A percentile compares a stretch with the other conserved stretches of the same genome.
Conservation (phyloP, 371 early-diverging fungal species). For the Syncephalis plumigaleata region DNA sequence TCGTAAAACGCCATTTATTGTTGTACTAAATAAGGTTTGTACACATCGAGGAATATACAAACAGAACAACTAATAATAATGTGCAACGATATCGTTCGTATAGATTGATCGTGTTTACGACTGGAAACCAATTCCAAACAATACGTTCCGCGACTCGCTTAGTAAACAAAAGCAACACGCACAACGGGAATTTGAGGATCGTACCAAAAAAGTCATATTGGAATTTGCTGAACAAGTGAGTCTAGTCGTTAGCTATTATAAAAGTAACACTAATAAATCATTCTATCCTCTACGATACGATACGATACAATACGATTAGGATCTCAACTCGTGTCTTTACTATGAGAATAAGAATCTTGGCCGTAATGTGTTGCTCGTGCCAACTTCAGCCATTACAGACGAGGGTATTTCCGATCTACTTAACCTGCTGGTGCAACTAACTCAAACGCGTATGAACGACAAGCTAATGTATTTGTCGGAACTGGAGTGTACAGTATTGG, state of each 20-base stretch:
- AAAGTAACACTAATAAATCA: background rate
- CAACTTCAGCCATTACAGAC: conserved; percentile 98
- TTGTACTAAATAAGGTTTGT: conserved; percentile 89
- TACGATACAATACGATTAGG: no score
- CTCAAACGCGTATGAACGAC: conserved; percentile 91
- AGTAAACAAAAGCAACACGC: conserved; percentile 62
- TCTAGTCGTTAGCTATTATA: no score
- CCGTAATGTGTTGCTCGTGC: conserved; percentile 94
- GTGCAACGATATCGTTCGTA: background rate
- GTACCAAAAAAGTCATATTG: conserved; percentile 62
- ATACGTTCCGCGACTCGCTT: conserved; percentile 66
- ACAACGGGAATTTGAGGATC: conserved; percentile 76
- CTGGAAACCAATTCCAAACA: conserved; percentile 82
- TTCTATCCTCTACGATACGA: no score
- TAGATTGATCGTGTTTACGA: conserved; percentile 94
- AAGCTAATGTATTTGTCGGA: conserved; percentile 91
- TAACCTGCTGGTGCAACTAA: conserved; percentile 80
- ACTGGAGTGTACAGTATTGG: conserved; percentile 97
- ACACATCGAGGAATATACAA: background rate
- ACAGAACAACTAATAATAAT: background rate
- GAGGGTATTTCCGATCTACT: conserved; percentile 99
- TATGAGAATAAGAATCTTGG: conserved; percentile 93
- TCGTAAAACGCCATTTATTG: conserved; percentile 98
- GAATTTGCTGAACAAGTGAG: conserved; percentile 84
- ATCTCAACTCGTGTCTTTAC: conserved; percentile 90